Evolutionary conservation across 768 basidiomycete genomes (phyloP), one percentile per base, ranked within the genome.

Genomic region (Phlegmacium glaucopus): DNA sequence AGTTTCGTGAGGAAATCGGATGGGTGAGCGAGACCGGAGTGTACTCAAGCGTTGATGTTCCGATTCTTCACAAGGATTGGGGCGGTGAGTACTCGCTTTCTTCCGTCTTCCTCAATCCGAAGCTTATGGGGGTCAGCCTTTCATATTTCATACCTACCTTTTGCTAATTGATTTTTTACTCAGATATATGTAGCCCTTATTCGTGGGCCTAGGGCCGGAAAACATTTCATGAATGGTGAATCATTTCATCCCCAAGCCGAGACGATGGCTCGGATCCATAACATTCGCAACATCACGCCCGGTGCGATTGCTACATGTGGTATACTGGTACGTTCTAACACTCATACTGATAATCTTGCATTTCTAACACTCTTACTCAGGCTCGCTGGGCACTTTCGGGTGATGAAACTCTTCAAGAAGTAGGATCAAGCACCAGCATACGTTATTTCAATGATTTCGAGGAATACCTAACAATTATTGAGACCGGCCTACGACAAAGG

Each of bases 221-320:
- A 32, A 32, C 13, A 13, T 32, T 8, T 32, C 13, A 13, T 32
- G 13, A 32, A 8, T 8, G 8, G 30, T 11, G 30, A 41, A 9
- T 40, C 47, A n/a, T 30, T 43, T 18, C 35, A 49, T 4, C 52
- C 55, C 11, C 35, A 45, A 41, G 46, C 55, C 1, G 52, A 51
- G 27, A 56, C 55, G 27, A 54, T 56, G 49, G 52, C 53, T 39
- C 10, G 22, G 9, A 53, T 45, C 13, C 52, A 56, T 42, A 41
- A 38, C 2, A 54, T 56, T 16, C 38, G 41, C 16, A 42, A 54
- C 37, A 56, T 49, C 11, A 56, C 55, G 7, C 46, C 52, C 8
- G 52, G 52, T 38, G 55, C 55, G 11, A 56, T 56, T 39, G 55
- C 55, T 12, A 48, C 46, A 8, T 34, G 13, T 8, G 46, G 36